Evolutionary conservation across 176 grass and related monocot genomes (phyloP).

Genomic region (Hordeum marinum): DNA sequence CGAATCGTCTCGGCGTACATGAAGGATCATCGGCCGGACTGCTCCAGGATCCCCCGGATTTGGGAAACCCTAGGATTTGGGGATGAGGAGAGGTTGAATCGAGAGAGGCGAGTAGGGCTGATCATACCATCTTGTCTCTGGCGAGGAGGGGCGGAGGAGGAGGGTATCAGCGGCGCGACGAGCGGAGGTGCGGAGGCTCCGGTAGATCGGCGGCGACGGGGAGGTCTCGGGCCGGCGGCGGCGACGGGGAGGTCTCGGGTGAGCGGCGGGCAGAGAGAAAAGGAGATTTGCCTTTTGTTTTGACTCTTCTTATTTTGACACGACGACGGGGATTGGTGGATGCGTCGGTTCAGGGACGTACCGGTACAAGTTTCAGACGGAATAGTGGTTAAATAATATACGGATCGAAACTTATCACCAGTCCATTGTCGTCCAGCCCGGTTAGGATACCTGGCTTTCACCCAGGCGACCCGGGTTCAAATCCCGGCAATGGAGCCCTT

Average conservation of each 20-base stretch:
- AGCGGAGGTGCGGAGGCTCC: neutral
- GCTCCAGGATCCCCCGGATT: neutral
- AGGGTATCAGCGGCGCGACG: neutral
- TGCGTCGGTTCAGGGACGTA: neutral
- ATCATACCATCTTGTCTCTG: conserved; percentile 39
- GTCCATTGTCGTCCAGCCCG: conserved; percentile 81
- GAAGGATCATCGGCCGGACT: neutral
- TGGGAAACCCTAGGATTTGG: neutral
- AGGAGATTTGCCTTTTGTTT: neutral
- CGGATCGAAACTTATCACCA: rapidly evolving
- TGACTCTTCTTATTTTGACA: neutral
- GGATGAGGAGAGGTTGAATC: neutral
- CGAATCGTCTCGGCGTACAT: neutral
- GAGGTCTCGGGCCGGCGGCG: neutral
- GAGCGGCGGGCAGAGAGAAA: neutral
- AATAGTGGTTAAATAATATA: rapidly evolving
- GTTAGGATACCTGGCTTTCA: conserved; percentile 97
- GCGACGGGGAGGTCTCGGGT: neutral
- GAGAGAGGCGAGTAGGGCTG: conserved; percentile 6
- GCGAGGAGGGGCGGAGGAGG: neutral
- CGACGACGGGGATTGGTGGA: neutral
- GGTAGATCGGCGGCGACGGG: neutral
- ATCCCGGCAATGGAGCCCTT: conserved; percentile 66
- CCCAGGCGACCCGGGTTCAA: conserved; percentile 93
- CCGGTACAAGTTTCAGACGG: neutral